Conservation (phyloP, 2,329 filamentous ascomycete genomes). For the Ceratocystiopsis sp. region DNA sequence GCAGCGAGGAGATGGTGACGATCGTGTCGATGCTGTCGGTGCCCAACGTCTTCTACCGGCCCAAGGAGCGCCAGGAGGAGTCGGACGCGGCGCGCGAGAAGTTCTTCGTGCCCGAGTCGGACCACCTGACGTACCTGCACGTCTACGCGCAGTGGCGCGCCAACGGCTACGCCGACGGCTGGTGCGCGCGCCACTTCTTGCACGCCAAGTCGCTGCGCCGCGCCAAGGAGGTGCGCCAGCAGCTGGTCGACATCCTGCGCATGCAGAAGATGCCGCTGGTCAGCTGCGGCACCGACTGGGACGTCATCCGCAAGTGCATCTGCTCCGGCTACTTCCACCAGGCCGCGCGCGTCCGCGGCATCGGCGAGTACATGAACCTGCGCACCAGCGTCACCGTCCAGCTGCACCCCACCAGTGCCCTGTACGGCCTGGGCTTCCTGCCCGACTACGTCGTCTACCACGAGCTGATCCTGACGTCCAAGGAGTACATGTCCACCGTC, state of each 20-base stretch:
- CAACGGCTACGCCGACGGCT: constrained; percentile 76
- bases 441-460: constrained; percentile 98
- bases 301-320: constrained; percentile 87
- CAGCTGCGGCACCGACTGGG: constrained; percentile 93
- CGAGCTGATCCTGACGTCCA: constrained; percentile 88
- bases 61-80: constrained; percentile 92
- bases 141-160: constrained; percentile 92
- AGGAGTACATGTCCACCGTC: constrained; percentile 96
- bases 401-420: constrained; percentile 79
- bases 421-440: constrained; percentile 84
- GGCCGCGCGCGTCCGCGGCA: constrained; percentile 86
- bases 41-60: constrained; percentile 89
- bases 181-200: constrained; percentile 86
- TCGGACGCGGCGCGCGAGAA: constrained; percentile 91
- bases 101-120: constrained; percentile 95
- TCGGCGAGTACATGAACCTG: constrained; percentile 94
- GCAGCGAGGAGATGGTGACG: constrained; percentile 93
- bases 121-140: constrained; percentile 87
- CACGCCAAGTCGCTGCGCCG: constrained; percentile 87
- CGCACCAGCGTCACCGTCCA: constrained; percentile 89
- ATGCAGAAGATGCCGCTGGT: constrained; percentile 78
- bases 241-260: constrained; percentile 85
- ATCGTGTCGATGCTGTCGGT: constrained; percentile 98
- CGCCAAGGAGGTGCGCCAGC: constrained; percentile 86
- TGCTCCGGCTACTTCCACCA: constrained; percentile 98